These are phyloP conservation scores for Pholiota molesta DNA, from an alignment of 768 basidiomycete species.

Conservation along the genomic window DNA sequence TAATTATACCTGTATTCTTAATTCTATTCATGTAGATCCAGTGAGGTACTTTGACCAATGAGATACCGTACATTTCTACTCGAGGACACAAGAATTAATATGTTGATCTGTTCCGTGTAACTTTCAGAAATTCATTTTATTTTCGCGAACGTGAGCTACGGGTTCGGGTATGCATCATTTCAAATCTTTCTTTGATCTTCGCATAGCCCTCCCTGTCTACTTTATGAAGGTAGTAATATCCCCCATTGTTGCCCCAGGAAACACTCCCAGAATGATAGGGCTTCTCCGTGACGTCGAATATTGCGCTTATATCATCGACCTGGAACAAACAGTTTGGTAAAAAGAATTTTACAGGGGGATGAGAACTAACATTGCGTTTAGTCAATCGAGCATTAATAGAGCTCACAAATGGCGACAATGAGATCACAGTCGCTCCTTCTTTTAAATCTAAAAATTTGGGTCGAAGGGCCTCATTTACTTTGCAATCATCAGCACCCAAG, in stretches of 20 bases:
- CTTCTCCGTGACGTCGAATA: constrained; percentile 75
- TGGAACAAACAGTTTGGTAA: constrained; percentile 27
- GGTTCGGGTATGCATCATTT: constrained; percentile 43
- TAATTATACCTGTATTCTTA: background rate
- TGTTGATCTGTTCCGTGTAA: no score
- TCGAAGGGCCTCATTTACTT: constrained; percentile 86
- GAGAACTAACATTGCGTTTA: constrained; percentile 71
- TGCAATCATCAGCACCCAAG: constrained; percentile 3
- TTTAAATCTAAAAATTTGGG: constrained; percentile 94
- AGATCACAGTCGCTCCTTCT: constrained; percentile 89
- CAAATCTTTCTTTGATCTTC: constrained; percentile 57
- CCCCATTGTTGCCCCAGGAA: constrained; percentile 77
- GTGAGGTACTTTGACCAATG: no score
- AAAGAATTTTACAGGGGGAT: background rate
- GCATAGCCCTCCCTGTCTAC: constrained; percentile 77
- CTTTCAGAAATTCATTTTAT: constrained; percentile 15
- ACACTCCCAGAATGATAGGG: constrained; percentile 74
- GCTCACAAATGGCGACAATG: constrained; percentile 83
- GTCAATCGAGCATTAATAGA: constrained; percentile 74
- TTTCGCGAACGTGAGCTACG: constrained; percentile 34
- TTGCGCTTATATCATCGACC: constrained; percentile 80
- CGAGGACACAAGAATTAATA: no score
- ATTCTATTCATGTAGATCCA: background rate
- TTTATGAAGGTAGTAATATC: constrained; percentile 74
- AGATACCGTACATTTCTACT: background rate